These are phyloP conservation scores for Lathyrus sativus DNA, from an alignment of 306 rosid genomes.

Conservation along the genomic window DNA sequence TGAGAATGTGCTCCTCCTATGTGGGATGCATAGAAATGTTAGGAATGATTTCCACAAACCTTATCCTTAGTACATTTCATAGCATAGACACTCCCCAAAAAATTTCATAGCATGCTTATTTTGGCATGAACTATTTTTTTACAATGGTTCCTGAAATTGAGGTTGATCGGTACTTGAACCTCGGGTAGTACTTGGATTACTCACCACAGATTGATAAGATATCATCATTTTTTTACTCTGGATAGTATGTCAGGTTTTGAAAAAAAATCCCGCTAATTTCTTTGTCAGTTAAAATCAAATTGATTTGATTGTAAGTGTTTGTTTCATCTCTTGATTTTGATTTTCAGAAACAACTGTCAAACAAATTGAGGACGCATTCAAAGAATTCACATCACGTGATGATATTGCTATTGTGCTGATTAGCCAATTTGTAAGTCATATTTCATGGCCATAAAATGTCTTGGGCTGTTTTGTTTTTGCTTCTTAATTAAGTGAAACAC, in stretches of 20 bases:
- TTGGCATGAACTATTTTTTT: slow-evolving; percentile 15
- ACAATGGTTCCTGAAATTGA: slow-evolving; percentile 14
- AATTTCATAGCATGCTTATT: neutral
- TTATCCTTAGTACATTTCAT: slow-evolving; percentile 14
- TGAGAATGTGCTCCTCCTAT: neutral
- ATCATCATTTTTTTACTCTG: neutral
- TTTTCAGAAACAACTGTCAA: slow-evolving; percentile 83
- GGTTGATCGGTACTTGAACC: slow-evolving; percentile 22
- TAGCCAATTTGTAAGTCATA: slow-evolving; percentile 87
- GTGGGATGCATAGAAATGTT: neutral
- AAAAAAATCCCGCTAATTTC: slow-evolving; percentile 4
- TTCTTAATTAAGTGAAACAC: slow-evolving; percentile 19
- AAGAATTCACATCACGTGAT: slow-evolving; percentile 83
- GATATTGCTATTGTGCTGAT: slow-evolving; percentile 84
- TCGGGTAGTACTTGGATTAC: slow-evolving; percentile 7
- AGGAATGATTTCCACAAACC: neutral
- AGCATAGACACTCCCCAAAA: slow-evolving; percentile 25
- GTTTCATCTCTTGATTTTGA: slow-evolving; percentile 20
- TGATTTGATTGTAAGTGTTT: slow-evolving; percentile 34
- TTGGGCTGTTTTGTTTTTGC: neutral
- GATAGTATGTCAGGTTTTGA: slow-evolving; percentile 3
- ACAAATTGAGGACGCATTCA: slow-evolving; percentile 93
- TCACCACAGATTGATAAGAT: slow-evolving; percentile 16
- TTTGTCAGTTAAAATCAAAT: slow-evolving; percentile 29
- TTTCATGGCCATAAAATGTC: slow-evolving; percentile 29